A percentile compares a stretch with the other conserved stretches of the same genome.
Conservation (phyloP, 768 basidiomycete species). For the Trametes elegans region DNA sequence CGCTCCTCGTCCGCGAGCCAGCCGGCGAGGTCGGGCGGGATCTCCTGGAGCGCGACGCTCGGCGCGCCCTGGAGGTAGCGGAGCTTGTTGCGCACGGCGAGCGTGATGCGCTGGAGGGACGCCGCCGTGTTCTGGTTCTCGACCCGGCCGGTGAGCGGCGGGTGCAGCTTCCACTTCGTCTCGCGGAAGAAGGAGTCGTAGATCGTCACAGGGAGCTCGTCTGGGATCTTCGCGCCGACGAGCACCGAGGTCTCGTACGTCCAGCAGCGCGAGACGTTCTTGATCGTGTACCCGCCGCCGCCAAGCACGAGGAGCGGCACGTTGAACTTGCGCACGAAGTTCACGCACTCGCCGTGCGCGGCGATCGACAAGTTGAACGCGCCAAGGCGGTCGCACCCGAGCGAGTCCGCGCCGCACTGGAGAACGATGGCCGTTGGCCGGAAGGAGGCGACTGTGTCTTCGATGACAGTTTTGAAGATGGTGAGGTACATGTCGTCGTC, state of each 20-base stretch:
- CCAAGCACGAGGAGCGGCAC: conserved; percentile 90
- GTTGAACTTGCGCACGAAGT: conserved; percentile 91
- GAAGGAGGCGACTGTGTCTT: conserved; percentile 88
- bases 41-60: conserved; percentile 95
- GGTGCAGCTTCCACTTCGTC: conserved; percentile 89
- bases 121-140: conserved; percentile 89
- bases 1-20: conserved; percentile 72
- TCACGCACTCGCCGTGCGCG: conserved; percentile 97
- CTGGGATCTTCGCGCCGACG: conserved; percentile 77
- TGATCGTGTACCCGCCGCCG: conserved; percentile 95
- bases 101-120: conserved; percentile 83
- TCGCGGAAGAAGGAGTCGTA: conserved; percentile 95
- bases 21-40: conserved; percentile 86
- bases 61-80: conserved; percentile 94
- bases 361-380: conserved; percentile 98
- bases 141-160: conserved; percentile 86
- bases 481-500: conserved; percentile 97
- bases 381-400: conserved; percentile 92
- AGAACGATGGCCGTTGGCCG: conserved; percentile 88
- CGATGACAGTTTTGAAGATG: conserved; percentile 94
- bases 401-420: conserved; percentile 95
- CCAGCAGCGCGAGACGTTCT: conserved; percentile 98
- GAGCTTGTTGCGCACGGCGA: conserved; percentile 81
- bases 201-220: conserved; percentile 83
- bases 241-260: conserved; percentile 96